Percentiles rank a stretch among this genome's conserved stretches.
phyloP scores from a whole-genome alignment of 768 basidiomycete genomes.

The Leccinum disarticulatum region DNA sequence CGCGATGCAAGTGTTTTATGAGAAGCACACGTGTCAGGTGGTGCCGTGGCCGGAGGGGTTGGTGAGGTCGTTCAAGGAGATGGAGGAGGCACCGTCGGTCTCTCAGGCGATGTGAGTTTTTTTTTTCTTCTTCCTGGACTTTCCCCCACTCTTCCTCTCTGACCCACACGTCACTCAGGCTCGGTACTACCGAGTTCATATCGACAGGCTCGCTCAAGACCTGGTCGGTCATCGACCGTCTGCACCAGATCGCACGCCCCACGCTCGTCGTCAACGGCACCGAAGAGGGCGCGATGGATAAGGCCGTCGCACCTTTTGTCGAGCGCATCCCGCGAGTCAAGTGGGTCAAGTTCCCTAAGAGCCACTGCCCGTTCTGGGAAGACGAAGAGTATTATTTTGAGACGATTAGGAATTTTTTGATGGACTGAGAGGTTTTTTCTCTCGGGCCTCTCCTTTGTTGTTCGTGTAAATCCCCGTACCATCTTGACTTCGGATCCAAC shows the following conservation, averaged over 20 bases:
- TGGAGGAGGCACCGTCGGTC: conserved; percentile 34
- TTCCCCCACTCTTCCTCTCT: not conserved
- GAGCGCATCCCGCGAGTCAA: conserved; percentile 32
- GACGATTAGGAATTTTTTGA: conserved; percentile 14
- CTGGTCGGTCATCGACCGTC: conserved; percentile 46
- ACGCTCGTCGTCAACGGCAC: conserved; percentile 39
- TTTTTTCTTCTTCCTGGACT: not conserved
- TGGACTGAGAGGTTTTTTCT: not conserved
- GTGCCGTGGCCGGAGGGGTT: conserved; percentile 35
- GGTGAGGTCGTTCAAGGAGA: conserved; percentile 20
- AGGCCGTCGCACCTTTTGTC: conserved; percentile 33
- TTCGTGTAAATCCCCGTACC: not conserved
- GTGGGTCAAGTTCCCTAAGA: conserved; percentile 35
- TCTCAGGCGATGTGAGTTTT: conserved; percentile 31
- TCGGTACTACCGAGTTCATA: conserved; percentile 32
- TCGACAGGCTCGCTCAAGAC: conserved; percentile 40
- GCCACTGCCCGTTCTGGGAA: conserved; percentile 23
- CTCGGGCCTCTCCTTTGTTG: not conserved
- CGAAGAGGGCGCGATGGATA: conserved; percentile 38
- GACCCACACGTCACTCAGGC: not conserved
- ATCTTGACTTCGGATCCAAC: not conserved
- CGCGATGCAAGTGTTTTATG: conserved; percentile 26
- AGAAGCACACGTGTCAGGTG: conserved; percentile 33
- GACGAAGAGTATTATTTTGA: conserved; percentile 25
- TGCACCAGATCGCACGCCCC: conserved; percentile 39